These are phyloP conservation scores for Russula sp. DNA, from an alignment of 768 basidiomycete genomes.

Conservation along the genomic window DNA sequence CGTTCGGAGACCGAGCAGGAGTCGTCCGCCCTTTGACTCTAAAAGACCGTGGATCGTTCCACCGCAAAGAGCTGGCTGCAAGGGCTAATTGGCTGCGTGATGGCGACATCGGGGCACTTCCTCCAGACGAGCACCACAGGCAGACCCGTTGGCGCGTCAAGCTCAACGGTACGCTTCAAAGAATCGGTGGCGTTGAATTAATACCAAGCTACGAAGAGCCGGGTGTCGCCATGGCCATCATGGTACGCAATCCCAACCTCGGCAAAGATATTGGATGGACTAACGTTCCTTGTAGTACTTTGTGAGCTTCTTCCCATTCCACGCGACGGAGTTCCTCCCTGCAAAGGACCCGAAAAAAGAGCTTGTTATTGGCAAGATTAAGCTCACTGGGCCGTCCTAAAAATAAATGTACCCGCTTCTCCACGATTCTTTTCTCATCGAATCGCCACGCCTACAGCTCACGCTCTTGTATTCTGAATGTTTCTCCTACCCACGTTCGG, in stretches of 20 bases:
- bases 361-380: constrained; percentile 16
- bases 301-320: constrained; percentile 15
- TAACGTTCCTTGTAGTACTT: constrained; percentile 10
- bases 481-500: not conserved
- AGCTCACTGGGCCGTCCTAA: not conserved
- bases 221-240: constrained; percentile 8
- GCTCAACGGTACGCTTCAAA: constrained; percentile 13
- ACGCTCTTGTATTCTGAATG: not conserved
- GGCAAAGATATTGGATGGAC: not conserved
- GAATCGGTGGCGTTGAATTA: not conserved
- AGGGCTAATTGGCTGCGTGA: constrained; percentile 17
- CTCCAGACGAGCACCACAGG: not conserved
- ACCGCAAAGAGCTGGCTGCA: constrained; percentile 13
- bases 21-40: constrained; percentile 1
- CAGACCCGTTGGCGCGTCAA: constrained; percentile 14
- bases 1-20: constrained; percentile 20
- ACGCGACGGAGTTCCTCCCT: not conserved
- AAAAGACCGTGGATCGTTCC: not conserved
- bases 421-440: not conserved
- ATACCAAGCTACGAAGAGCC: constrained; percentile 10
- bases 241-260: constrained; percentile 12
- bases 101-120: not conserved
- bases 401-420: not conserved
- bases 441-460: constrained; percentile 2
- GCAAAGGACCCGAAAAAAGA: not conserved